Conservation (phyloP, 2,329 filamentous ascomycete genomes). For the Colletotrichum tofieldiae region DNA sequence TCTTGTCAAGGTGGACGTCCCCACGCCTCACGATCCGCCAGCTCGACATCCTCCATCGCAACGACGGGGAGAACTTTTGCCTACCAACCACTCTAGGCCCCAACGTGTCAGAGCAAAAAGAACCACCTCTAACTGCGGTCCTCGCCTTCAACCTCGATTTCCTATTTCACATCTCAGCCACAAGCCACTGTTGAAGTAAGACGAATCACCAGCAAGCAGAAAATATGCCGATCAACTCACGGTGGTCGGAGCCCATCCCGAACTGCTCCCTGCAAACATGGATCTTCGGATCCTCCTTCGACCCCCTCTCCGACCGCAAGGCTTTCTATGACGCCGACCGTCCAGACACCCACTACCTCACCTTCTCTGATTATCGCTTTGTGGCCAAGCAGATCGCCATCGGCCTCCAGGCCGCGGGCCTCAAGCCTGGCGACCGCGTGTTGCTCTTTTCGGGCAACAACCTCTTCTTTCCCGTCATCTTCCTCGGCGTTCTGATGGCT, state of each 20-base stretch:
- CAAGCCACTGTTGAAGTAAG: neutral
- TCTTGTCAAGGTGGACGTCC: neutral
- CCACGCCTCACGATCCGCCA: slow-evolving; percentile 14
- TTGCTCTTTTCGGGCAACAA: slow-evolving; percentile 82
- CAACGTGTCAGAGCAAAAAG: neutral
- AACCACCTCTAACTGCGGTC: neutral
- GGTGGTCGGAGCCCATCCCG: slow-evolving; percentile 62
- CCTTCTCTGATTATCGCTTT: slow-evolving; percentile 74
- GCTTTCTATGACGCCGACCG: slow-evolving; percentile 76
- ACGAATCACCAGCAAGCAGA: neutral
- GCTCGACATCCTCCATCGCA: slow-evolving; percentile 4
- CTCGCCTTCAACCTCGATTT: neutral
- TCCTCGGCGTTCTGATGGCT: slow-evolving; percentile 83
- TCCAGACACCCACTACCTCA: slow-evolving; percentile 78
- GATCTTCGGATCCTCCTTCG: slow-evolving; percentile 67
- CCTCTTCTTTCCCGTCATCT: slow-evolving; percentile 79
- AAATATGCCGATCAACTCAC: slow-evolving; percentile 64
- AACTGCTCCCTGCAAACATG: slow-evolving; percentile 68
- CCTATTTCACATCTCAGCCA: neutral
- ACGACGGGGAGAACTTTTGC: slow-evolving; percentile 1
- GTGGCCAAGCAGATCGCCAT: slow-evolving; percentile 81
- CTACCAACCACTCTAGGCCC: neutral
- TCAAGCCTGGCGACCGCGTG: slow-evolving; percentile 79
- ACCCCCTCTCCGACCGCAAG: slow-evolving; percentile 59
- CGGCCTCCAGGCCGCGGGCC: slow-evolving; percentile 75